phyloP scores from a whole-genome alignment of 768 basidiomycete species.

The Mycena galericulata region DNA sequence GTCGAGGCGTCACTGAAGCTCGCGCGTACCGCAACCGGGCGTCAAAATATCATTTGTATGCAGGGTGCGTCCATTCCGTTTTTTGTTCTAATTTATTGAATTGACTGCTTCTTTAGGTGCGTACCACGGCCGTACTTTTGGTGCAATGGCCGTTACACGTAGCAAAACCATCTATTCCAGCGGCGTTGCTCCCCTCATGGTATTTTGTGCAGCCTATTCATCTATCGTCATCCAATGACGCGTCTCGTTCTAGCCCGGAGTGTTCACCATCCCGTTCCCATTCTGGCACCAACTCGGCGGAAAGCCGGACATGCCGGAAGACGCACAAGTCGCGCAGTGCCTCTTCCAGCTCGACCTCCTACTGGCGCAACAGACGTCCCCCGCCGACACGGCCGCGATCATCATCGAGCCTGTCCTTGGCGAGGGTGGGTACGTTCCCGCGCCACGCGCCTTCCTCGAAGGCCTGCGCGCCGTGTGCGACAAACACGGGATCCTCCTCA shows the following conservation, averaged over 20 bases:
- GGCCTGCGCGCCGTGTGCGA: conserved; percentile 90
- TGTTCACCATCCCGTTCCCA: conserved; percentile 85
- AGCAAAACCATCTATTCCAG: conserved; percentile 93
- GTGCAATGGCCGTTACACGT: conserved; percentile 93
- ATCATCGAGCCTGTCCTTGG: conserved; percentile 94
- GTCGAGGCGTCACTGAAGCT: conserved; percentile 92
- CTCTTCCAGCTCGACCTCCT: conserved; percentile 88
- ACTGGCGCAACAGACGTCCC: conserved; percentile 80
- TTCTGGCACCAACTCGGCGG: conserved; percentile 91
- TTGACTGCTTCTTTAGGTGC: conserved; percentile 56
- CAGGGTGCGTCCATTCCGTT: conserved; percentile 65
- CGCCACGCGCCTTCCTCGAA: conserved; percentile 81
- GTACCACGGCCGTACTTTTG: conserved; percentile 94
- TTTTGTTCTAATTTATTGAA: neutral
- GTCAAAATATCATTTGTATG: conserved; percentile 92
- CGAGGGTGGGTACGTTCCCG: conserved; percentile 95
- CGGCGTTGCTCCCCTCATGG: conserved; percentile 87
- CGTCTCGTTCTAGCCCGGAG: conserved; percentile 72
- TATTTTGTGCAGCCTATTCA: conserved; percentile 44
- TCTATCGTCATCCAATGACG: neutral
- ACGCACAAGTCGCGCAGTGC: conserved; percentile 69
- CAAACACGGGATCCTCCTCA: conserved; percentile 84
- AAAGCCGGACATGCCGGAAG: conserved; percentile 63
- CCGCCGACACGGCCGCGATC: conserved; percentile 92
- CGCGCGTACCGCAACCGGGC: conserved; percentile 79